Base-by-base conservation (phyloP, 2,329 filamentous ascomycete species). In the Fusarium foetens region DNA sequence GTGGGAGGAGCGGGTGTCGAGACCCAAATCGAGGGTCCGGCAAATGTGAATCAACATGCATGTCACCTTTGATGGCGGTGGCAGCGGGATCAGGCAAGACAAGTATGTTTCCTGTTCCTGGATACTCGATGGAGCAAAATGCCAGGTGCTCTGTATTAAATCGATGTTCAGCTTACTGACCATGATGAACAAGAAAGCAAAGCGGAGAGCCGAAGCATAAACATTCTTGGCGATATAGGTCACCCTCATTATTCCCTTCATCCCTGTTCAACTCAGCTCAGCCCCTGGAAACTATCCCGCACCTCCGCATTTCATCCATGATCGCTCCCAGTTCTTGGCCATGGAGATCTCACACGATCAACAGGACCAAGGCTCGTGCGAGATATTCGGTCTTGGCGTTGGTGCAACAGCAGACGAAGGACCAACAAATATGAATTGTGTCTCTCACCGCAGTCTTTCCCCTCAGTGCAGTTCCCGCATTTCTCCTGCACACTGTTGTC, bases 401-500 rank as follows among this genome's bases (percentile, higher is more conserved):
- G 38, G 25, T 19, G 31, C 31, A 48, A 8, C 23, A 38, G n/a
- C 52, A 38, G 31, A 45, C 16, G 21, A 38, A 29, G 23, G 6
- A 6, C 29, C 60, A 68, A 43, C 46, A 63, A 21, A 43, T 16
- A 42, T 33, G 35, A 31, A 17, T 9, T 27, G 7, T 13, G 2
- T 35, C 23, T 19, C n/a, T 45, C 36, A 39, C 25, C 49, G 10
- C 17, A 41, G 21, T 54, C 29, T 25, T 23, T 31, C 23, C 29
- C 29, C 31, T 29, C 42, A 41, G 31, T 65, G 39, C 62, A 31
- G 31, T 63, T 71, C 71, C 59, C 68, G 68, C 59, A 69, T 66
- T 43, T 65, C 54, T 67, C 16, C 8, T 35, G 14, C 13, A 5
- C 13, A 27, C 42, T 48, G 2, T 27, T 46, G 8, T 25, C 36